phyloP scores from a whole-genome alignment of 768 basidiomycete species.

The Pleurotus citrinopileatus region DNA sequence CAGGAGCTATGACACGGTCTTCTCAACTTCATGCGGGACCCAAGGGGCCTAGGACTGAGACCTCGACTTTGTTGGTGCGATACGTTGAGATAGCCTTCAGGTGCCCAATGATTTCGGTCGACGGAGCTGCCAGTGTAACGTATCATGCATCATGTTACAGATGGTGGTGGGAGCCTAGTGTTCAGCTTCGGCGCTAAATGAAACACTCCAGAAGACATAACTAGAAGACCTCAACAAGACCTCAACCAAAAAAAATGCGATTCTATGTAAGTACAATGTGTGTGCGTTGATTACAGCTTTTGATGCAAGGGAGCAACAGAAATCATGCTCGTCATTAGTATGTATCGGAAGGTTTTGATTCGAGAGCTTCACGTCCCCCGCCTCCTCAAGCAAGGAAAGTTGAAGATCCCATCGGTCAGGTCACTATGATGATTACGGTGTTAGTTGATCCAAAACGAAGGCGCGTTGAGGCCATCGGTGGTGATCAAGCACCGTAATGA shows the following conservation, averaged over 20 bases:
- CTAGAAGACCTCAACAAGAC: no score
- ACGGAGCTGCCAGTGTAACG: background rate
- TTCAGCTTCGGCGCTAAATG: no score
- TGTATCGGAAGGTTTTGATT: no score
- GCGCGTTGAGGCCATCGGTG: conserved; percentile 78
- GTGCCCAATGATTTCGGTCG: background rate
- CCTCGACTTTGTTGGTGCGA: no score
- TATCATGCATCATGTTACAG: background rate
- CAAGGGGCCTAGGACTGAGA: no score
- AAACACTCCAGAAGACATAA: no score
- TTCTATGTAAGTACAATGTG: background rate
- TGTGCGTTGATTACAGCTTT: background rate
- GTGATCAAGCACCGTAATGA: conserved; percentile 26
- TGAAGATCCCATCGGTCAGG: conserved; percentile 64
- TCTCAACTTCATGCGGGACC: conserved; percentile 63
- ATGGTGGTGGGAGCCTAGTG: background rate
- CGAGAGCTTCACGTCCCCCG: conserved; percentile 39
- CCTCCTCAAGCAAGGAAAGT: conserved; percentile 42
- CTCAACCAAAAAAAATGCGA: no score
- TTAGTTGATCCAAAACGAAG: conserved; percentile 32
- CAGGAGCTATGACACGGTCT: conserved; percentile 59
- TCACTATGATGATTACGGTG: conserved; percentile 30
- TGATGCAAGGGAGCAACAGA: background rate
- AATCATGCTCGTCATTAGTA: no score
- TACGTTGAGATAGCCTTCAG: conserved; percentile 26